Conservation (phyloP, 148 eudicot genomes). For the Diospyros kaki region DNA sequence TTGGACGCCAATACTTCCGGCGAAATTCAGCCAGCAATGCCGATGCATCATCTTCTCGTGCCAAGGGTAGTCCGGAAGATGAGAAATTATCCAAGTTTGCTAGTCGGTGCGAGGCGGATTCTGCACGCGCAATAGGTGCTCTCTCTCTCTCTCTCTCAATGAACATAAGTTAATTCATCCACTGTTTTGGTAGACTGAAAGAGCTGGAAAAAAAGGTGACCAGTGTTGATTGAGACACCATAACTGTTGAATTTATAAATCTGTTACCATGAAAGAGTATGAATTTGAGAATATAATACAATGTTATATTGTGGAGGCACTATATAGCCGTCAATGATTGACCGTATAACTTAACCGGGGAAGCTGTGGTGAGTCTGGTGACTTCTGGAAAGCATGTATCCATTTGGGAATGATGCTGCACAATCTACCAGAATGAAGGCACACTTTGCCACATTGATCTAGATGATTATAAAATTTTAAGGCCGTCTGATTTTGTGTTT, state of each 20-base stretch:
- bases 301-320: not conserved
- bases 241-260: not conserved
- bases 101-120: constrained; percentile 35
- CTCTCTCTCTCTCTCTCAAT: constrained; percentile 5
- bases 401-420: not conserved
- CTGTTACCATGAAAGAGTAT: not conserved
- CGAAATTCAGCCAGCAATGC: constrained; percentile 38
- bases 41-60: constrained; percentile 51
- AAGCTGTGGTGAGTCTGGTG: not conserved
- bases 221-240: not conserved
- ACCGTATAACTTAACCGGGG: not conserved
- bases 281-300: not conserved
- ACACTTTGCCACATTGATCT: not conserved
- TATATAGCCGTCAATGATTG: not conserved
- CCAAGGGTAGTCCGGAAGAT: constrained; percentile 35
- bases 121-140: constrained; percentile 43
- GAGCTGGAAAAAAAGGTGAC: not conserved
- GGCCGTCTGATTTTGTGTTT: too few species aligned
- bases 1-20: constrained; percentile 51
- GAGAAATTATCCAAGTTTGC: constrained; percentile 42
- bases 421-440: not conserved
- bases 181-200: not conserved
- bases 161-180: not conserved
- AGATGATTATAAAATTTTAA: not conserved
- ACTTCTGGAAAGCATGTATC: not conserved